Percentiles rank a stretch among this genome's conserved stretches.
Evolutionary conservation across 2,329 filamentous ascomycete genomes (phyloP).

Genomic region (Talaromyces sp.): DNA sequence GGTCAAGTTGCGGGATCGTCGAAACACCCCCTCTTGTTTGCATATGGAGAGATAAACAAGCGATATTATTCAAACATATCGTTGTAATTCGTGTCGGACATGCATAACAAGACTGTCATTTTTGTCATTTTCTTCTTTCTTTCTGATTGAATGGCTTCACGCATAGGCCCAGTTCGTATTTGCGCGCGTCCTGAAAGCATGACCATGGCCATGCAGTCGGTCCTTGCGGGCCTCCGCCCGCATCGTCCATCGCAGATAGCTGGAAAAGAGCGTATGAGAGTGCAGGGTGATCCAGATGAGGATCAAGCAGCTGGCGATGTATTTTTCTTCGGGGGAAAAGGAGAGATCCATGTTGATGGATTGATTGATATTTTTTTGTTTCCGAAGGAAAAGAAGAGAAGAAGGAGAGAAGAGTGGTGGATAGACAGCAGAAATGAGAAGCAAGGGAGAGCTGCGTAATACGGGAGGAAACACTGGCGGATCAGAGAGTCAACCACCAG

Average conservation of each 20-base stretch:
- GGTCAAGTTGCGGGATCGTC: too few species aligned
- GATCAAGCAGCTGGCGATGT: constrained; percentile 11
- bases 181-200: background rate
- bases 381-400: background rate
- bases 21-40: background rate
- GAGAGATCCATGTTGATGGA: constrained; percentile 11
- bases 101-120: too few species aligned
- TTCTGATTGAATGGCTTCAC: background rate
- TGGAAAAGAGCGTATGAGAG: constrained; percentile 6
- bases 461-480: background rate
- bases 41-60: background rate
- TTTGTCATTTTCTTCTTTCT: background rate
- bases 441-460: background rate
- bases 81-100: too few species aligned
- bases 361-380: background rate
- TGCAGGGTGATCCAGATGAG: constrained; percentile 10
- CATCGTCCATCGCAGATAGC: constrained; percentile 1
- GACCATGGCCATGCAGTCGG: too few species aligned
- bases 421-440: background rate
- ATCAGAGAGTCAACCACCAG: background rate
- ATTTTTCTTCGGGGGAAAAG: constrained; percentile 14
- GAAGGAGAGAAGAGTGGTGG: background rate
- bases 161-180: background rate
- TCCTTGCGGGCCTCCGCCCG: constrained; percentile 1
- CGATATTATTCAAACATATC: background rate